A percentile compares a stretch with the other conserved stretches of the same genome.
phyloP scores from a whole-genome alignment of 805 yeast species.

The Candida adriatica region DNA sequence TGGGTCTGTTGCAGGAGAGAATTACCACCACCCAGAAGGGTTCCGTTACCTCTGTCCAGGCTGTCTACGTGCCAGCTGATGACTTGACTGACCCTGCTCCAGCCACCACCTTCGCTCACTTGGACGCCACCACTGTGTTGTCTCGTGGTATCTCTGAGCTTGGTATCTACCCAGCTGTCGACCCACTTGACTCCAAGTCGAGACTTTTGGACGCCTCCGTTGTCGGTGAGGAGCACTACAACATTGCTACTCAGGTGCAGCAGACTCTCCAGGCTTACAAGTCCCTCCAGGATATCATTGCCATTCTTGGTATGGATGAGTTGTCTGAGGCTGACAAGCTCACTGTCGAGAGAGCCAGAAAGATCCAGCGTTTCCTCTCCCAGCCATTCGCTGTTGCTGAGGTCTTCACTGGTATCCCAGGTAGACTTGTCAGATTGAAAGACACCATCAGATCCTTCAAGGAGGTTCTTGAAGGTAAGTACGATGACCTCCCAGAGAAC shows the following conservation, averaged over 20 bases:
- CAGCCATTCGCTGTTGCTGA: constrained; percentile 99
- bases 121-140: constrained; percentile 99
- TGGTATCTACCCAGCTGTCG: constrained; percentile 99
- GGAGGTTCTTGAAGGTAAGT: constrained; percentile 97
- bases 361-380: constrained; percentile 99
- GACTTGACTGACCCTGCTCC: constrained; percentile 99
- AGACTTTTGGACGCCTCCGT: constrained; percentile 96
- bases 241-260: constrained; percentile 90
- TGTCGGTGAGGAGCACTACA: constrained; percentile 98
- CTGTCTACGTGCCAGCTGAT: constrained; percentile 99
- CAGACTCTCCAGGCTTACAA: constrained; percentile 99
- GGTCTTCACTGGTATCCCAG: constrained; percentile 99
- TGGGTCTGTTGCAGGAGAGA: constrained; percentile 99
- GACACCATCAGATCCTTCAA: constrained; percentile 93
- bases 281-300: constrained; percentile 99
- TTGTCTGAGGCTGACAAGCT: constrained; percentile 97
- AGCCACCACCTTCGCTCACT: constrained; percentile 99
- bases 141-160: constrained; percentile 99
- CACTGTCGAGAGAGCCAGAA: constrained; percentile 99
- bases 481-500: constrained; percentile 97
- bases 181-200: constrained; percentile 98
- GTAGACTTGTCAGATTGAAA: constrained; percentile 93
- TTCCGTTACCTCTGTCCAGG: constrained; percentile 99
- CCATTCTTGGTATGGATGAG: constrained; percentile 99
- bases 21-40: constrained; percentile 99